A percentile compares a stretch with the other conserved stretches of the same genome.
Evolutionary conservation across 2,329 filamentous ascomycete species (phyloP).

Genomic region (Chaetomium sp.): DNA sequence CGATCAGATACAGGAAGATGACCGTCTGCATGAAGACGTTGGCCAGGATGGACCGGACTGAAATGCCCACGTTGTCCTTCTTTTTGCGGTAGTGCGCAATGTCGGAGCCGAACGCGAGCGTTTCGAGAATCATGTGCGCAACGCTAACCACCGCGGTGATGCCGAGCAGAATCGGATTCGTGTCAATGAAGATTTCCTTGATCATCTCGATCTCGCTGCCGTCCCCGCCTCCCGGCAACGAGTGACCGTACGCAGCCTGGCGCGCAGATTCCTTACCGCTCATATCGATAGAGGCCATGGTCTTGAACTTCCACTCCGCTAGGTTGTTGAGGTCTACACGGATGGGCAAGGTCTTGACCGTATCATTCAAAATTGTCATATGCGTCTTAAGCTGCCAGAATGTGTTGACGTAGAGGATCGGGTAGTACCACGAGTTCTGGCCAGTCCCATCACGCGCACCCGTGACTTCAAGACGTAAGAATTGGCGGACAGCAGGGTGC

Average conservation of each 20-base stretch:
- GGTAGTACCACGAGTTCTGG: conserved; percentile 88
- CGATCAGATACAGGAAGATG: conserved; percentile 93
- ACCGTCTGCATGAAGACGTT: conserved; percentile 97
- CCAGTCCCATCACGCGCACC: conserved; percentile 78
- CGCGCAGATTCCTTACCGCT: conserved; percentile 77
- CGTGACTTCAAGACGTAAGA: conserved; percentile 70
- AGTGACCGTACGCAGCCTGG: conserved; percentile 67
- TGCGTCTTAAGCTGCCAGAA: conserved; percentile 94
- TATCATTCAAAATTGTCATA: conserved; percentile 88
- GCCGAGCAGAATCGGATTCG: conserved; percentile 81
- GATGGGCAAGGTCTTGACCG: conserved; percentile 72
- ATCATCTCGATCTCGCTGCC: conserved; percentile 94
- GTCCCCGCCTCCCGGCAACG: conserved; percentile 71
- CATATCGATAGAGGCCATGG: conserved; percentile 78
- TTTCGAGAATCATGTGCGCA: conserved; percentile 91
- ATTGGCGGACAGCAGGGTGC: conserved; percentile 69
- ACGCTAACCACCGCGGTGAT: conserved; percentile 81
- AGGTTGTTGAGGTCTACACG: conserved; percentile 79
- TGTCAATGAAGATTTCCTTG: conserved; percentile 91
- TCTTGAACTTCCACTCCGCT: conserved; percentile 81
- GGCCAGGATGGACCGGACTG: conserved; percentile 88
- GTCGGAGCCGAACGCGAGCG: conserved; percentile 93
- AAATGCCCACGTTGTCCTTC: conserved; percentile 98
- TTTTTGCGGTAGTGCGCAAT: conserved; percentile 99
- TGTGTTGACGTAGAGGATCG: conserved; percentile 85